Base-by-base conservation (phyloP, 768 basidiomycete genomes). In the Tylopilus intermedius region DNA sequence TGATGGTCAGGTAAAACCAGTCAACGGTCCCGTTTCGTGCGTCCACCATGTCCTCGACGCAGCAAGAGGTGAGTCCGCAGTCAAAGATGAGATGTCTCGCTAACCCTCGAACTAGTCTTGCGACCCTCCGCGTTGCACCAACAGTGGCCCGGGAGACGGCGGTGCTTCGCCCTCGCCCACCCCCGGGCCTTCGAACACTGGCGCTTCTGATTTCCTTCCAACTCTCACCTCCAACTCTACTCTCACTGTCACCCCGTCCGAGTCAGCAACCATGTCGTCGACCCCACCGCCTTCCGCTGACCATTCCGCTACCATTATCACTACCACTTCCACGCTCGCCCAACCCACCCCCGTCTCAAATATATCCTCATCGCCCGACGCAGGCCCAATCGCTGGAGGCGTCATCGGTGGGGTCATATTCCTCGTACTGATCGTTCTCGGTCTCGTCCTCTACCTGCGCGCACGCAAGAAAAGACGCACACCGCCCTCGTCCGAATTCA, bases 401-500 rank as follows among this genome's bases (percentile, higher is more conserved):
- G 71, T 81, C 44, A 55, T 85, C 15, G 82, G 79, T n/a, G 74
- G 71, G 29, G 63, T 79, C 32, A 54, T 74, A 8, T 54, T 77
- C 40, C 55, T 79, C 50, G 54, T 67, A 9, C 57, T 78, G 43
- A 32, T 74, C 14, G 43, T 64, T 6, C 48, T 75, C 8, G 69
- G 59, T 30, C 30, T 71, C n/a, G 53, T 82, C 45, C 37, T 79
- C 43, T 62, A 75, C 55, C 59, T 74, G 13, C 77, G 76, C 39
- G 70, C 73, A 15, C 76, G 76, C 21, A 51, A 50, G 18, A 72
- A 71, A 39, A 71, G 62, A 24, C 75, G 70, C 47, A 72, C 69
- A n/a, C 73, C 81, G 1, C 84, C 85, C 4, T 83, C 83, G 14
- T 73, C 81, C 15, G 82, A 83, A 57, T 85, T 84, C 63, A 65